Conservation (phyloP, 305 asterid genomes). For the Fraxinus dipetala region DNA sequence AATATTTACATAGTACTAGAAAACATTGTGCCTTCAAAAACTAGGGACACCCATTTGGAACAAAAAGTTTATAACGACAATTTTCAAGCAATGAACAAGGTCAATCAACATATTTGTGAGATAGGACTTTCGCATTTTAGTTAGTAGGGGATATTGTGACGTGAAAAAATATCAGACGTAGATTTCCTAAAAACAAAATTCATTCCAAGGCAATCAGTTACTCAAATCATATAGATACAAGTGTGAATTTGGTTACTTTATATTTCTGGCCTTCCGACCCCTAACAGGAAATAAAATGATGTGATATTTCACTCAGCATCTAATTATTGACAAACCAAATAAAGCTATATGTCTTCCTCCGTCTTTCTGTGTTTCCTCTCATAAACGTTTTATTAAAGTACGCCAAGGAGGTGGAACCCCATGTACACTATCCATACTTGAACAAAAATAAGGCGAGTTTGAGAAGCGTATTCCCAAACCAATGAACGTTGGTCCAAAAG, state of each 20-base stretch:
- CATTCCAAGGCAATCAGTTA: neutral
- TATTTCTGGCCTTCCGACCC: neutral
- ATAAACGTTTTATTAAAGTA: neutral
- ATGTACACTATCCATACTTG: neutral
- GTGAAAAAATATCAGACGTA: neutral
- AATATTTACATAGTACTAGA: neutral
- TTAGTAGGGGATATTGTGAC: neutral
- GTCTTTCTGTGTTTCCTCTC: neutral
- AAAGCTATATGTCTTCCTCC: neutral
- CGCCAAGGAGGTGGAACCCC: neutral
- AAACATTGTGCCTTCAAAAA: neutral
- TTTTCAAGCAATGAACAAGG: neutral
- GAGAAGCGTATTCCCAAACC: neutral
- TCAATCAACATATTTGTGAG: neutral
- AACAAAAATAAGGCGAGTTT: neutral
- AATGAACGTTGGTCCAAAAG: neutral
- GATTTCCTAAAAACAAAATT: neutral
- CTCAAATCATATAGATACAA: neutral
- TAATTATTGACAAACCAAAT: neutral
- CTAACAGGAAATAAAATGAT: neutral
- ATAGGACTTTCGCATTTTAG: neutral
- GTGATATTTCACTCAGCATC: neutral
- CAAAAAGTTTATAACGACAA: neutral
- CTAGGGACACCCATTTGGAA: neutral
- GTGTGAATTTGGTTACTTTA: neutral